A percentile compares a stretch with the other conserved stretches of the same genome.
phyloP scores from a whole-genome alignment of 2,329 filamentous ascomycete genomes.

The Huntiella decipiens region DNA sequence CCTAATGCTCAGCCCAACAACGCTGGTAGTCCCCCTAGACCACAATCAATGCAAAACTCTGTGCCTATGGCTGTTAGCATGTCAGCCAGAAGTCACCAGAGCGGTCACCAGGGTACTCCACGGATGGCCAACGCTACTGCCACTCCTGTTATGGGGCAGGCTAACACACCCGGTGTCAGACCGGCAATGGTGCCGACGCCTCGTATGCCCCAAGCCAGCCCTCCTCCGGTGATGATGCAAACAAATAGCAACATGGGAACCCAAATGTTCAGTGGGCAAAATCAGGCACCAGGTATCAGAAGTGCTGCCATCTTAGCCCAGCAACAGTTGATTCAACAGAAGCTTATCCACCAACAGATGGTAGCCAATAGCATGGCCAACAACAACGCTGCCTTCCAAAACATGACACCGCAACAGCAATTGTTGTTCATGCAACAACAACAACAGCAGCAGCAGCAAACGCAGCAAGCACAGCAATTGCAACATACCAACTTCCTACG shows the following conservation, averaged over 20 bases:
- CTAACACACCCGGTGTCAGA: conserved; percentile 34
- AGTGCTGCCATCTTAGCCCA: conserved; percentile 25
- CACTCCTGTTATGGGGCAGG: conserved; percentile 41
- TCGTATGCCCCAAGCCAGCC: conserved; percentile 43
- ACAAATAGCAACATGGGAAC: conserved; percentile 28
- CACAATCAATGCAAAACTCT: conserved; percentile 40
- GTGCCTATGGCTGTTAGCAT: conserved; percentile 43
- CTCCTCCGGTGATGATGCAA: conserved; percentile 39
- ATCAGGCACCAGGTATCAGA: conserved; percentile 1
- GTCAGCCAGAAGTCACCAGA: conserved; percentile 47
- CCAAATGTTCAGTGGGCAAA: conserved; percentile 1
- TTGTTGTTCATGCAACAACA: conserved; percentile 13
- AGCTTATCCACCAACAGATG: conserved; percentile 25
- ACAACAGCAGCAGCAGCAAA: conserved; percentile 18
- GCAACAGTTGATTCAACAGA: conserved; percentile 24
- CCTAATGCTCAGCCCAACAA: conserved; percentile 47
- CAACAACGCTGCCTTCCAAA: conserved; percentile 15
- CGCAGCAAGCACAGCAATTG: conserved; percentile 15
- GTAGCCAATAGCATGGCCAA: conserved; percentile 21
- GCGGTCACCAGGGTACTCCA: conserved; percentile 43
- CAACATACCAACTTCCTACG: conserved; percentile 10
- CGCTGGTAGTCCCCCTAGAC: conserved; percentile 47
- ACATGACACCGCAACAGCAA: conserved; percentile 21
- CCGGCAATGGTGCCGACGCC: conserved; percentile 36
- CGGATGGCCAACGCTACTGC: conserved; percentile 38